Base-by-base conservation (phyloP, 495 filamentous ascomycete genomes). In the Lasiosphaeris hirsuta region DNA sequence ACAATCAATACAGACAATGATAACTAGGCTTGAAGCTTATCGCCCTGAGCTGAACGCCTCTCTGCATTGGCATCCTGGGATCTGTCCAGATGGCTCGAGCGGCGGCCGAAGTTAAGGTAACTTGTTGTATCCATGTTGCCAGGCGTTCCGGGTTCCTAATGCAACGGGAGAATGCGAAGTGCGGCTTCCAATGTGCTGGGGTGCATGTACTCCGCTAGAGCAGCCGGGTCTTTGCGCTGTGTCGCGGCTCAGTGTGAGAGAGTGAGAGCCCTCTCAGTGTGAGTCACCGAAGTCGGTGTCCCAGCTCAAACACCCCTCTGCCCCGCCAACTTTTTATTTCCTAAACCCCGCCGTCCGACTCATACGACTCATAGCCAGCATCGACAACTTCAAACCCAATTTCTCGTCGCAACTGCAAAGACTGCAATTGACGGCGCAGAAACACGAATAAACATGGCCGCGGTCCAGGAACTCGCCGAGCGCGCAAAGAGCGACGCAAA, bases 401-500 rank as follows among this genome's bases (percentile, higher is more conserved):
- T 33, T 30, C 39, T 7, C 14, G 33, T 33, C 11, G 44, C 34
- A 54, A 14, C 36, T 39, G 23, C 52, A 36, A 54, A 51, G 49
- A 48, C 50, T 60, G 46, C 50, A 41, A 61, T 62, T 63, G 59
- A 56, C 18, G 18, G 43, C 43, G 18, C 49, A 51, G 46, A 53
- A 53, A 51, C 14, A 35, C 34, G 56, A 46, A 41, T 55, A 45
- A 69, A 35, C 45, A 77, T 75, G 73, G 58, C 73, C 23, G 63
- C 69, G 42, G 46, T 64, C 15, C 66, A 75, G 59, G 72, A 75
- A 38, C 65, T 77, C 58, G 69, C 75, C 53, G 72, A 77, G 51
- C 68, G 75, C 68, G 60, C 69, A 59, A 74, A 72, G 64, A 60
- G 57, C 64, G 69, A 81, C 73, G 72, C 79, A 17, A 80, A 80